A percentile compares a stretch with the other conserved stretches of the same genome.
phyloP scores from a whole-genome alignment of 1,139 yeast genomes.

The Arxiozyma bovina region DNA sequence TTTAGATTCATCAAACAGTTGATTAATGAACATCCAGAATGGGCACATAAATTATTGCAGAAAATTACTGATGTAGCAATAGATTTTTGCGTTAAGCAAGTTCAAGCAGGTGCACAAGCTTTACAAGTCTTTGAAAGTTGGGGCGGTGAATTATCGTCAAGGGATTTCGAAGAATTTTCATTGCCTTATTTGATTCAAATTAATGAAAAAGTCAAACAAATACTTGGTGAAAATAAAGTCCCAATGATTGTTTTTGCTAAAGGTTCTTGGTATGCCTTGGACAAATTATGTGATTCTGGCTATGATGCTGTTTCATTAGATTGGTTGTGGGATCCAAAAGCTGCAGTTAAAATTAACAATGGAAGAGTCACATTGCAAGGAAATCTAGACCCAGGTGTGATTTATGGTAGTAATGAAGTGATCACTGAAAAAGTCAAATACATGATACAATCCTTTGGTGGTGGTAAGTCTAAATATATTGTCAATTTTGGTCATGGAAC shows the following conservation, averaged over 20 bases:
- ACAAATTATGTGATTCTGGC: slow-evolving; percentile 74
- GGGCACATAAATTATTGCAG: slow-evolving; percentile 62
- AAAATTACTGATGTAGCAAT: slow-evolving; percentile 82
- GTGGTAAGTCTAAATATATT: slow-evolving; percentile 84
- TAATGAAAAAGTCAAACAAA: slow-evolving; percentile 52
- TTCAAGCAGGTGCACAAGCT: slow-evolving; percentile 96
- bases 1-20: slow-evolving; percentile 88
- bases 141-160: slow-evolving; percentile 95
- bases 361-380: slow-evolving; percentile 89
- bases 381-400: slow-evolving; percentile 88
- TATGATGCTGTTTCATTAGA: slow-evolving; percentile 85
- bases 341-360: slow-evolving; percentile 69
- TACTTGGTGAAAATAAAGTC: slow-evolving; percentile 61
- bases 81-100: slow-evolving; percentile 89
- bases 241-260: slow-evolving; percentile 90
- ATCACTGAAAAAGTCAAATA: slow-evolving; percentile 73
- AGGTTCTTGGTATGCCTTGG: slow-evolving; percentile 96
- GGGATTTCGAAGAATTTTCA: slow-evolving; percentile 78
- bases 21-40: slow-evolving; percentile 73
- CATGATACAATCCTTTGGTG: slow-evolving; percentile 86
- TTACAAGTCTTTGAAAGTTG: slow-evolving; percentile 93
- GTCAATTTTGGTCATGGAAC: slow-evolving; percentile 97
- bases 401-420: slow-evolving; percentile 78
- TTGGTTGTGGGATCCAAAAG: slow-evolving; percentile 81
- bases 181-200: slow-evolving; percentile 82